phyloP scores from a whole-genome alignment of 2,329 filamentous ascomycete species.

The Neopestalotiopsis rosae region DNA sequence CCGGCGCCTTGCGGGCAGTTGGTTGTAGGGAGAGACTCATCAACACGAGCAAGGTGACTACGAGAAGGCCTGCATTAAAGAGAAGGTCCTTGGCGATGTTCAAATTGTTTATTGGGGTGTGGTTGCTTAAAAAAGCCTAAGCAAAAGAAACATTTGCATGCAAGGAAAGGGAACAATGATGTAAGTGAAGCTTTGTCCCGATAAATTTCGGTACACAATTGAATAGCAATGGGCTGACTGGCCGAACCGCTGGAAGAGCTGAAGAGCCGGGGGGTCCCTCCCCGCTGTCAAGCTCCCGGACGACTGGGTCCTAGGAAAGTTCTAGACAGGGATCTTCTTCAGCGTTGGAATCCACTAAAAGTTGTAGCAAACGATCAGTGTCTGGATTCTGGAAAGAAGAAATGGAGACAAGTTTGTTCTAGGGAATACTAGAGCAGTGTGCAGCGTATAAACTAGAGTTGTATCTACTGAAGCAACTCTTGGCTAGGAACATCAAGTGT shows the following conservation, averaged over 20 bases:
- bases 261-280: background rate
- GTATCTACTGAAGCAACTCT: too few species aligned
- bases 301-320: slow-evolving; percentile 1
- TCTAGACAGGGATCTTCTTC: background rate
- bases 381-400: background rate
- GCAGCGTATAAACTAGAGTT: too few species aligned
- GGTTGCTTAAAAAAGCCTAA: too few species aligned
- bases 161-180: slow-evolving; percentile 9
- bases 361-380: background rate
- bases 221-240: background rate
- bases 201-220: slow-evolving; percentile 2
- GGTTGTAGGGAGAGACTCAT: slow-evolving; percentile 27
- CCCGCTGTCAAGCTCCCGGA: slow-evolving; percentile 11
- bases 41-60: slow-evolving; percentile 26
- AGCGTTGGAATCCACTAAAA: slow-evolving; percentile 4
- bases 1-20: slow-evolving; percentile 31
- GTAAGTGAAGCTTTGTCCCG: slow-evolving; percentile 15
- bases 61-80: slow-evolving; percentile 1
- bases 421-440: too few species aligned
- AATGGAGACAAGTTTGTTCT: background rate
- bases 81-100: background rate
- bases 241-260: background rate
- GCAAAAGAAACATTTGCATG: background rate
- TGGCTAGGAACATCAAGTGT: too few species aligned
- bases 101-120: background rate